A percentile compares a stretch with the other conserved stretches of the same genome.
Evolutionary conservation across 1,139 yeast species (phyloP).

Genomic region (Yamadazyma aaseri): DNA sequence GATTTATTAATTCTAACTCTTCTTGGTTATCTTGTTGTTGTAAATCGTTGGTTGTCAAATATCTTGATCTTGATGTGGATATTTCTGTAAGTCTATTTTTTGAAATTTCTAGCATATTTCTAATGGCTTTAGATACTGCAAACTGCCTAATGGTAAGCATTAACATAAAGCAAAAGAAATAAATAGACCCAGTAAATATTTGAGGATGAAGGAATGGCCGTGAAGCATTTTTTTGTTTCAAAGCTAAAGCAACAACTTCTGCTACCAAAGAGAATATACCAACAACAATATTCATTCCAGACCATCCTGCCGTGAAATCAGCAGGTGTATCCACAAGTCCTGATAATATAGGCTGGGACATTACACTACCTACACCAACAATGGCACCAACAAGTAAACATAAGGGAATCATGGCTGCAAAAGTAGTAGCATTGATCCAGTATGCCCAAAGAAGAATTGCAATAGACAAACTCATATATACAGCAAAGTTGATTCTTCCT

Average conservation of each 20-base stretch:
- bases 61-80: conserved; percentile 10
- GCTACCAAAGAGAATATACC: conserved; percentile 46
- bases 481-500: conserved; percentile 58
- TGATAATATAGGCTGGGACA: conserved; percentile 59
- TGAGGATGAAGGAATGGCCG: conserved; percentile 60
- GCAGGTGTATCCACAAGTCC: conserved; percentile 49
- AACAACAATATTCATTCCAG: conserved; percentile 50
- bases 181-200: conserved; percentile 56
- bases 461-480: conserved; percentile 27
- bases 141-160: conserved; percentile 33
- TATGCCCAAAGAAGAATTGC: conserved; percentile 40
- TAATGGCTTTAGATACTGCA: conserved; percentile 22
- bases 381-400: conserved; percentile 52
- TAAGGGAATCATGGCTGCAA: conserved; percentile 52
- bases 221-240: conserved; percentile 25
- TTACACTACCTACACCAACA: conserved; percentile 64
- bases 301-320: conserved; percentile 60
- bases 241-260: conserved; percentile 49
- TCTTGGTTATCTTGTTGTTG: conserved; percentile 8
- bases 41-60: conserved; percentile 15
- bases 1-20: conserved; percentile 17
- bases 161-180: conserved; percentile 29
- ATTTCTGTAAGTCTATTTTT: conserved; percentile 7
- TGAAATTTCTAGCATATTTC: conserved; percentile 12
- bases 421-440: conserved; percentile 58